These are phyloP conservation scores for Amanita fuliginea DNA, from an alignment of 768 basidiomycete genomes.

Conservation along the genomic window DNA sequence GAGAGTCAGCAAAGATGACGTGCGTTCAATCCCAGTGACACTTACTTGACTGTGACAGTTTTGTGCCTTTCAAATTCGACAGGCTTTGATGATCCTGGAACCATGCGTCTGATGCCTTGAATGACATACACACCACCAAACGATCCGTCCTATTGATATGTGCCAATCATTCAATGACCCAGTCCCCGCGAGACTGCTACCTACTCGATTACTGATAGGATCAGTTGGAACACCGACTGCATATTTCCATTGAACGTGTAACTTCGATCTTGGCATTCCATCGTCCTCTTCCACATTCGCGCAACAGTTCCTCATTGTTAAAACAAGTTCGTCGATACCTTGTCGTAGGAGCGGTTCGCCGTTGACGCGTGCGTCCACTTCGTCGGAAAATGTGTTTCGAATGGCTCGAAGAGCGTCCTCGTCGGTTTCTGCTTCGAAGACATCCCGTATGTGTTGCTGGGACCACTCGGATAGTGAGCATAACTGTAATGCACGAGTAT, in stretches of 20 bases:
- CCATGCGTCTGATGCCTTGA: slow-evolving; percentile 30
- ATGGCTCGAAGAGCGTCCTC: slow-evolving; percentile 31
- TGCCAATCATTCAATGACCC: slow-evolving; percentile 1
- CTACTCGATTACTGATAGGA: slow-evolving; percentile 28
- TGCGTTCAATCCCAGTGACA: slow-evolving; percentile 1
- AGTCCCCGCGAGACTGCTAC: slow-evolving; percentile 8
- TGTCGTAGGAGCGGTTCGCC: slow-evolving; percentile 27
- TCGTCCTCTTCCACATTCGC: not conserved
- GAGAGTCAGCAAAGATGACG: not conserved
- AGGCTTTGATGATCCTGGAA: slow-evolving; percentile 20
- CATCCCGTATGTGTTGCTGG: slow-evolving; percentile 29
- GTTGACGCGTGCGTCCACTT: slow-evolving; percentile 30
- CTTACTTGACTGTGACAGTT: slow-evolving; percentile 38
- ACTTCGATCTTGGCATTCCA: not conserved
- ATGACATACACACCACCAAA: slow-evolving; percentile 42
- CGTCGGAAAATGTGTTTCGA: slow-evolving; percentile 31
- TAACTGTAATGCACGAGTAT: slow-evolving; percentile 3
- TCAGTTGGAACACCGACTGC: slow-evolving; percentile 33
- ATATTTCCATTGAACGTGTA: slow-evolving; percentile 39
- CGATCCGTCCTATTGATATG: slow-evolving; percentile 27
- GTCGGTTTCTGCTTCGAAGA: slow-evolving; percentile 41
- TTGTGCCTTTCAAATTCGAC: slow-evolving; percentile 38
- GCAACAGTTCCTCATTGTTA: slow-evolving; percentile 27
- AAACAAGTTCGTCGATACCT: slow-evolving; percentile 30
- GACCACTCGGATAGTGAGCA: slow-evolving; percentile 39